Conservation (phyloP, 306 rosid genomes). For the Cicer yamashitae region DNA sequence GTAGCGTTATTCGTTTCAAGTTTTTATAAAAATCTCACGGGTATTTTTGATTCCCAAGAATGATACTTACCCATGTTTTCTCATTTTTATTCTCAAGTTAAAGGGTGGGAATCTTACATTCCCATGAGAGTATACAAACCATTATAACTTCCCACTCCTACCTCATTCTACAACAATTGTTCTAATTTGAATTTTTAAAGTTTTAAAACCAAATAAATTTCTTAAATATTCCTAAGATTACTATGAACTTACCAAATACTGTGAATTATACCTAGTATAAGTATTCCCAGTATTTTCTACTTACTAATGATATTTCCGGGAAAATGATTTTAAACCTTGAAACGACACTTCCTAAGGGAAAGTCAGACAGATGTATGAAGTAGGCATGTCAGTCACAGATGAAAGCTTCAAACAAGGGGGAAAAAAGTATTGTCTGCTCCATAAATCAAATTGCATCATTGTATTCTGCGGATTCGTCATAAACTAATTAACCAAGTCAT, state of each 20-base stretch:
- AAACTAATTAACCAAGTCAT: constrained; percentile 17
- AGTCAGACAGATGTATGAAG: constrained; percentile 8
- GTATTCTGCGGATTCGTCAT: not conserved
- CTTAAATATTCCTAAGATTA: not conserved
- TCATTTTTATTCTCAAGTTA: not conserved
- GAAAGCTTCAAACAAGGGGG: constrained; percentile 37
- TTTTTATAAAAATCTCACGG: not conserved
- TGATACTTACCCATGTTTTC: not conserved
- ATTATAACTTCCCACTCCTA: not conserved
- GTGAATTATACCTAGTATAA: not conserved
- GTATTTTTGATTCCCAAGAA: not conserved
- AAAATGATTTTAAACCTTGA: constrained; percentile 5
- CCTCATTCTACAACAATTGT: not conserved
- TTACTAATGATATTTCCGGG: not conserved
- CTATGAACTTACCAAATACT: not conserved
- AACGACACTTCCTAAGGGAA: constrained; percentile 10
- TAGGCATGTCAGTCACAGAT: constrained; percentile 23
- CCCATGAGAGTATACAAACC: not conserved
- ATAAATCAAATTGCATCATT: not conserved
- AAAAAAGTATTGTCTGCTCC: not conserved
- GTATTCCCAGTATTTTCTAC: not conserved
- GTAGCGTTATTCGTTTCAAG: not conserved
- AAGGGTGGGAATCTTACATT: not conserved
- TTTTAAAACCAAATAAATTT: not conserved
- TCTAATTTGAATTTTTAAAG: not conserved